Evolutionary conservation across 2,329 filamentous ascomycete genomes (phyloP).

Genomic region (Tolypocladium paradoxum): DNA sequence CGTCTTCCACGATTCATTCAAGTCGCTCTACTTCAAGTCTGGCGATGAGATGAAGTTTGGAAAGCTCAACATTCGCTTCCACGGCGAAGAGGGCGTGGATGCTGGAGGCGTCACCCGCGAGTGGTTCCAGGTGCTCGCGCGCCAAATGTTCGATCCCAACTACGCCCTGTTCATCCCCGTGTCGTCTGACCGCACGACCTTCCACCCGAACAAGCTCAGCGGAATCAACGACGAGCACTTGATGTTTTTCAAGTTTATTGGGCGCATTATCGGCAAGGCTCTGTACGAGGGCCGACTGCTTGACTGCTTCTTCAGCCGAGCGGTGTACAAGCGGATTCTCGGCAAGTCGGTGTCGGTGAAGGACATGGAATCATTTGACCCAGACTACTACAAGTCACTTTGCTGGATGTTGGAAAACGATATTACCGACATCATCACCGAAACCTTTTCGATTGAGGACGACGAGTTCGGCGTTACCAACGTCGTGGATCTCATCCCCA

Average conservation of each 20-base stretch:
- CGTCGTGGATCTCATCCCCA: conserved; percentile 74
- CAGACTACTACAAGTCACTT: conserved; percentile 97
- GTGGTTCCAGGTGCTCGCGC: conserved; percentile 96
- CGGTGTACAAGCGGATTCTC: conserved; percentile 95
- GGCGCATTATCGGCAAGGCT: conserved; percentile 94
- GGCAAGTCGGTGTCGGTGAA: conserved; percentile 94
- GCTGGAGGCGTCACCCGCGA: conserved; percentile 94
- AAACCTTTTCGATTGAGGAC: conserved; percentile 89
- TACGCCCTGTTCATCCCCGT: conserved; percentile 95
- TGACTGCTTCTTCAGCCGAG: conserved; percentile 97
- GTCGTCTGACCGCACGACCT: conserved; percentile 92
- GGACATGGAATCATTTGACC: conserved; percentile 97
- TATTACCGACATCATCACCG: conserved; percentile 93
- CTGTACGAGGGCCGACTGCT: conserved; percentile 92
- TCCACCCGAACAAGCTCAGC: conserved; percentile 94
- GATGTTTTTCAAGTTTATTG: conserved; percentile 99
- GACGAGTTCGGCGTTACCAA: conserved; percentile 88
- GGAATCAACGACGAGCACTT: conserved; percentile 91
- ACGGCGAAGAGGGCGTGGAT: conserved; percentile 94
- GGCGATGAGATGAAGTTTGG: conserved; percentile 98
- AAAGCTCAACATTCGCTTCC: conserved; percentile 95
- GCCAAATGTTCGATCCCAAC: conserved; percentile 98
- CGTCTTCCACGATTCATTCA: conserved; percentile 97
- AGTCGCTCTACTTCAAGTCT: conserved; percentile 92
- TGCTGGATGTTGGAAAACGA: conserved; percentile 99